Evolutionary conservation across 306 rosid genomes (phyloP), one percentile per base, ranked within the genome.

Genomic region (Dalbergia cultrata): DNA sequence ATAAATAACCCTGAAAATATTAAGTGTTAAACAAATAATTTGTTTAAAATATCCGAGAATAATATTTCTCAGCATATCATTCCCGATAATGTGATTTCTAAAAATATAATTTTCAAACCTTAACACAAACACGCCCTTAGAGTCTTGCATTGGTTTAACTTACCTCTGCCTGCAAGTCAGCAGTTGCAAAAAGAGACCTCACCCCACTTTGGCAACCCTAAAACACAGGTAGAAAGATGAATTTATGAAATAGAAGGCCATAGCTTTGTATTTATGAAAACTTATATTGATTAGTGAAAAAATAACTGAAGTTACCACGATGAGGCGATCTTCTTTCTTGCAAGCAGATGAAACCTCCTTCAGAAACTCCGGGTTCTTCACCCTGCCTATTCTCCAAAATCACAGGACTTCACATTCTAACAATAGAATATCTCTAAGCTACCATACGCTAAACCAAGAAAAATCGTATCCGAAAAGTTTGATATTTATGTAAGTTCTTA

Each of bases 181-280:
- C 66, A 50, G 91, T 71, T 72, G 99, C 99, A 76, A 58, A 81
- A 18, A 91, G 39, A 71, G 98, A 95, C 80, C 97, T 86, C 21
- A 90, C 90, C 35, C 99, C 99, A 87, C 96, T 89, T 82, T 84
- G 89, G 41, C 99, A 95, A 81, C 97, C 98, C 98, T 95, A 17
- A 16, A 74, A 72, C n/a, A 7, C 18, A 75, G 33, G 73, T 43
- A 12, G 53, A 47, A 47, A 5, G 16, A 47, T 10, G 16, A 47
- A 47, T 47, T 44, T 10, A 44, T 7, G 3, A 44, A 44, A 44
- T 11, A 14, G 13, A 62, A 72, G 21, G 9, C 35, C 83, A 88
- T 89, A 53, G 79, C 85, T 72, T 80, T 86, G 31, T 26, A 26
- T 26, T 26, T 1, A 26, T 26, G 1, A 26, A 26, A 26, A 26